Percentiles rank a stretch among this genome's conserved stretches.
Evolutionary conservation across 495 filamentous ascomycete genomes (phyloP).

Genomic region (Trichoderma gamsii): DNA sequence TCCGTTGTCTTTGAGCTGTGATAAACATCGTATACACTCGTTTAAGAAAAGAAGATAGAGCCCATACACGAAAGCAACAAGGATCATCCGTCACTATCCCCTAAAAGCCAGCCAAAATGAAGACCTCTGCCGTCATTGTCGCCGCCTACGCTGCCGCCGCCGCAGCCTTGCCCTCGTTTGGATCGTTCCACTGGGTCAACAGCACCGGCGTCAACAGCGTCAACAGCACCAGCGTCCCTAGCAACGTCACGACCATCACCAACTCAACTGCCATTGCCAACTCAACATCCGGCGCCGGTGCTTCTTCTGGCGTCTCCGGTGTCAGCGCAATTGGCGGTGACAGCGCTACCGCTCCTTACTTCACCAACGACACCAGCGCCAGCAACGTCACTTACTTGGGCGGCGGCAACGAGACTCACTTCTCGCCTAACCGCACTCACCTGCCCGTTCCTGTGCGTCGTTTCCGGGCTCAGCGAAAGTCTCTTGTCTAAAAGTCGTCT

Average conservation of each 20-base stretch:
- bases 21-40: neutral
- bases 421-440: neutral
- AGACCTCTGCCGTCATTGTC: neutral
- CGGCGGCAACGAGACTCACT: neutral
- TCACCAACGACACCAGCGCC: neutral
- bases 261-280: neutral
- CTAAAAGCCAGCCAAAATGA: neutral
- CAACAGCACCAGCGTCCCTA: neutral
- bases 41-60: neutral
- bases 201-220: neutral
- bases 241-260: neutral
- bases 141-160: neutral
- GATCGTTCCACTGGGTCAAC: neutral
- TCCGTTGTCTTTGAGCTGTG: conserved; percentile 6
- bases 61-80: neutral
- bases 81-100: neutral
- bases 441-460: neutral
- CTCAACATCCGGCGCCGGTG: neutral
- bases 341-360: neutral
- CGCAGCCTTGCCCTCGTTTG: neutral
- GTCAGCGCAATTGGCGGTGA: neutral
- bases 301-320: too few relatives aligned
- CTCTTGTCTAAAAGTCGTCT: neutral
- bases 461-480: neutral
- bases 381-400: neutral